These are phyloP conservation scores for Diatrype stigma DNA, from an alignment of 2,329 filamentous ascomycete species.

Conservation along the genomic window DNA sequence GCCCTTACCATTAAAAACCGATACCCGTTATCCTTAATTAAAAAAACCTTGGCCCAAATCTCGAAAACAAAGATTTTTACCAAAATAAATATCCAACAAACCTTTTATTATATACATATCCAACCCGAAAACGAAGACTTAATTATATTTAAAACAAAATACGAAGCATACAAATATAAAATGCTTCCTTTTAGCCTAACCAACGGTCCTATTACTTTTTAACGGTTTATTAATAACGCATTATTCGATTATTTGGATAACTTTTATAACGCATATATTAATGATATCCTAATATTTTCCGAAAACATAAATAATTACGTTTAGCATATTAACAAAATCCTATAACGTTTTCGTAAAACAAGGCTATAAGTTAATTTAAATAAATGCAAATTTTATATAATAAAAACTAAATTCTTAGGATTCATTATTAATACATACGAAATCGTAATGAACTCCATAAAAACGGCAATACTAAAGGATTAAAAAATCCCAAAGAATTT, in stretches of 20 bases:
- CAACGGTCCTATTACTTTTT: constrained; percentile 1
- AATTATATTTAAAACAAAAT: background rate
- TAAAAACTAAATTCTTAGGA: background rate
- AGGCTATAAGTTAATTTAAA: background rate
- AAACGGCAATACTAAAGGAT: background rate
- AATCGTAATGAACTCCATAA: background rate
- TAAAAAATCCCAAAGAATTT: background rate
- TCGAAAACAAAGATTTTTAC: constrained; percentile 3
- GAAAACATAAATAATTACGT: background rate
- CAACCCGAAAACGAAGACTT: constrained; percentile 1
- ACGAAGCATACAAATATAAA: constrained; percentile 4
- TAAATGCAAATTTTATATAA: constrained; percentile 3
- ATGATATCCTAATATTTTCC: constrained; percentile 4
- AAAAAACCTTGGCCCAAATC: constrained; percentile 2
- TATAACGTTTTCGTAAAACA: background rate
- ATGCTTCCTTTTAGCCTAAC: background rate
- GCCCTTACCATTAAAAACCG: constrained; percentile 1
- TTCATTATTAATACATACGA: background rate
- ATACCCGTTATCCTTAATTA: constrained; percentile 4
- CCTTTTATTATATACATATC: constrained; percentile 4
- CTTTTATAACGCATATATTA: constrained; percentile 4
- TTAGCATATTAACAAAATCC: background rate
- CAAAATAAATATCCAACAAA: constrained; percentile 4
- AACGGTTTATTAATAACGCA: background rate
- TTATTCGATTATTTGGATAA: background rate